Conservation (phyloP, 2,329 filamentous ascomycete genomes). For the Ophiosphaerella narmari region DNA sequence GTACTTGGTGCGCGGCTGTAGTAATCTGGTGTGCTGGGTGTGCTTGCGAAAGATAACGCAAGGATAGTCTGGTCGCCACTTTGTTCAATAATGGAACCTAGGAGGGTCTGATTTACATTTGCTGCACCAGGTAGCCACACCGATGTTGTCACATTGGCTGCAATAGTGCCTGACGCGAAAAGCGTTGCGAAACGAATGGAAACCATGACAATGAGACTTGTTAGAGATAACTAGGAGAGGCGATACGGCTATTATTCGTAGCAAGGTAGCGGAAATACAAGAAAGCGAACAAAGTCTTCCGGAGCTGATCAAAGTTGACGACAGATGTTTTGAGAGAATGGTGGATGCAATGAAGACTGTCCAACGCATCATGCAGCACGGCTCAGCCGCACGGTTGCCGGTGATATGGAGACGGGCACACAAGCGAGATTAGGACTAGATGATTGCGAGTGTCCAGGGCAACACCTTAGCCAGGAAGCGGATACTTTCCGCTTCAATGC, state of each 20-base stretch:
- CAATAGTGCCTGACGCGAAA: slow-evolving; percentile 20
- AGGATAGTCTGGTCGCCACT: slow-evolving; percentile 27
- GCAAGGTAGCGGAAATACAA: too few relatives aligned
- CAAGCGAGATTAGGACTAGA: not conserved
- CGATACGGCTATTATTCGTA: too few relatives aligned
- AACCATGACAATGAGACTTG: slow-evolving; percentile 22
- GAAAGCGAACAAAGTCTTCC: too few relatives aligned
- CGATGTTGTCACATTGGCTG: slow-evolving; percentile 35
- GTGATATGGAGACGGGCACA: slow-evolving; percentile 3
- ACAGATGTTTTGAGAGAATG: not conserved
- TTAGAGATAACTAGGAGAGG: too few relatives aligned
- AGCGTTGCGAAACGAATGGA: slow-evolving; percentile 23
- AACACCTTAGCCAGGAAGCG: too few relatives aligned
- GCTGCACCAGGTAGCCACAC: slow-evolving; percentile 30
- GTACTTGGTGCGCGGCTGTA: slow-evolving; percentile 3
- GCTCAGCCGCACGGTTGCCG: slow-evolving; percentile 15
- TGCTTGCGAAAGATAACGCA: slow-evolving; percentile 7
- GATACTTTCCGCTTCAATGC: too few relatives aligned
- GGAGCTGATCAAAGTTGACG: too few relatives aligned
- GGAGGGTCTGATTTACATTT: slow-evolving; percentile 14
- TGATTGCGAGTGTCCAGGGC: too few relatives aligned
- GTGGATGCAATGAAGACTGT: slow-evolving; percentile 3
- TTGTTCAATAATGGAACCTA: slow-evolving; percentile 28
- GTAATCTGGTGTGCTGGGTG: slow-evolving; percentile 5
- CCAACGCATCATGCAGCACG: slow-evolving; percentile 19